A percentile compares a stretch with the other conserved stretches of the same genome.
Conservation (phyloP, 371 early-diverging fungal genomes). For the Mucor mucedo region DNA sequence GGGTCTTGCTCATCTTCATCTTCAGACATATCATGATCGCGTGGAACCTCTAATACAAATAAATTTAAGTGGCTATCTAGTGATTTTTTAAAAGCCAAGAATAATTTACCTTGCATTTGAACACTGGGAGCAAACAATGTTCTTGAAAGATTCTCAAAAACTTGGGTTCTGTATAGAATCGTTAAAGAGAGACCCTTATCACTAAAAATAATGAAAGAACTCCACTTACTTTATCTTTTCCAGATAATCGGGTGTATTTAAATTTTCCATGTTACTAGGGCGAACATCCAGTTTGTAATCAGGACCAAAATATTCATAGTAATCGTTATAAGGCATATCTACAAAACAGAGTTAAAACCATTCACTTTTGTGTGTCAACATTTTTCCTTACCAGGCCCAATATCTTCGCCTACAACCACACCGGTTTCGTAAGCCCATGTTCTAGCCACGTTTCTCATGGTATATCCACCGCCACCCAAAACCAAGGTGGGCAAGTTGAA, state of each 20-base stretch:
- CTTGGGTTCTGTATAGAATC: constrained; percentile 35
- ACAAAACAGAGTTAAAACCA: not conserved
- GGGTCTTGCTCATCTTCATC: constrained; percentile 58
- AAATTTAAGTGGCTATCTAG: not conserved
- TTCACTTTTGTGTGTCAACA: not conserved
- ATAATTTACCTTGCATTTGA: constrained; percentile 50
- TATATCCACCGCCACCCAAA: constrained; percentile 99
- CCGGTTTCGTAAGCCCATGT: constrained; percentile 98
- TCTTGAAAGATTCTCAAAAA: constrained; percentile 79
- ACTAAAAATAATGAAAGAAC: not conserved
- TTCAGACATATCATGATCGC: constrained; percentile 52
- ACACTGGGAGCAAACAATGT: constrained; percentile 81
- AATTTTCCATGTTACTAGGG: constrained; percentile 88
- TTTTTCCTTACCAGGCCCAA: constrained; percentile 31
- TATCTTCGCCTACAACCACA: constrained; percentile 72
- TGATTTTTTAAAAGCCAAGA: too few relatives aligned
- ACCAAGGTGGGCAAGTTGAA: constrained; percentile 90
- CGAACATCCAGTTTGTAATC: constrained; percentile 88
- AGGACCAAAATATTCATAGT: constrained; percentile 85
- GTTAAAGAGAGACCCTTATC: not conserved
- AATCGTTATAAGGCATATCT: constrained; percentile 66
- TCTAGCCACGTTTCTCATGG: constrained; percentile 93
- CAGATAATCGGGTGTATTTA: constrained; percentile 82
- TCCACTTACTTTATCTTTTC: constrained; percentile 68
- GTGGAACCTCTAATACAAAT: constrained; percentile 43